Conservation (phyloP, 1,284 basidiomycete species). For the Naganishia cerealis region DNA sequence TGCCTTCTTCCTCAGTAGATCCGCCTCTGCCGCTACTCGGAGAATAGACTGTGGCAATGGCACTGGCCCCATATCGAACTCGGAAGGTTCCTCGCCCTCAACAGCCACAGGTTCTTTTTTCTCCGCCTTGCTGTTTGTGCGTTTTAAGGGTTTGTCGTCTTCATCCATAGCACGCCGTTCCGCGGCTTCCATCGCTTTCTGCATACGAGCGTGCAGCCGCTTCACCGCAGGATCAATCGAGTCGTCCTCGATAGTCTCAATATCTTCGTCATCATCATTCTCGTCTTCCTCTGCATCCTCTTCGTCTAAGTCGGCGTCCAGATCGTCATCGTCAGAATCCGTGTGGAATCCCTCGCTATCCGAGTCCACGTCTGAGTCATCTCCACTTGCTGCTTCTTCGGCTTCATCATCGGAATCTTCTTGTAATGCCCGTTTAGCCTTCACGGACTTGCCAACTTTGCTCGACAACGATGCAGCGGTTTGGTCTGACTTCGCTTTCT, state of each 20-base stretch:
- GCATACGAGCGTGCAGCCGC: conserved; percentile 35
- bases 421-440: conserved; percentile 2
- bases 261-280: conserved; percentile 5
- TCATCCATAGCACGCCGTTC: conserved; percentile 22
- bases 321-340: conserved; percentile 19
- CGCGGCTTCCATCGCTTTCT: conserved; percentile 36
- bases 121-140: conserved; percentile 12
- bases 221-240: conserved; percentile 21
- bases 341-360: conserved; percentile 18
- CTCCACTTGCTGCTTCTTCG: background rate
- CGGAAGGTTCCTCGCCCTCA: conserved; percentile 8
- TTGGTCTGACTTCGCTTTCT: conserved; percentile 9
- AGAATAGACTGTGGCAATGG: conserved; percentile 29
- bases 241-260: conserved; percentile 13
- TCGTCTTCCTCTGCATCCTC: conserved; percentile 1
- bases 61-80: conserved; percentile 32
- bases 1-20: conserved; percentile 24
- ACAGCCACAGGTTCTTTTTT: background rate
- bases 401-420: conserved; percentile 8
- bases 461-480: conserved; percentile 4
- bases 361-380: background rate
- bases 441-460: conserved; percentile 11
- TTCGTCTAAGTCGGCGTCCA: conserved; percentile 25
- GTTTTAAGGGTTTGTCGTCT: background rate
- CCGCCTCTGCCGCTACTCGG: conserved; percentile 27